Evolutionary conservation across 2,329 filamentous ascomycete species (phyloP).

Genomic region (Orbilia ellipsospora): DNA sequence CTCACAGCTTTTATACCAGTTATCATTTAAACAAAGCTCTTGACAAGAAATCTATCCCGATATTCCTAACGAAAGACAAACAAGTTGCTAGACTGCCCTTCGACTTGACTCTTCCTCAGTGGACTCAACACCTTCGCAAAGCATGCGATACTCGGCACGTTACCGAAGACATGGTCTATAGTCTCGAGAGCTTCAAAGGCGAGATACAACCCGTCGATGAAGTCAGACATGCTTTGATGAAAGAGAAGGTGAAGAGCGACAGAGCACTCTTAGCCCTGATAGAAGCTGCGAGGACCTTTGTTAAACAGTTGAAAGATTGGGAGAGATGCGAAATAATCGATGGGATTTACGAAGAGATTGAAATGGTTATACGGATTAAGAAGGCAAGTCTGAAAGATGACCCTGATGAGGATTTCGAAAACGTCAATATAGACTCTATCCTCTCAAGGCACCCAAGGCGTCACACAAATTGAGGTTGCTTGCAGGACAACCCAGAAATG

Average conservation of each 20-base stretch:
- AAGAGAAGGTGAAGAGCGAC: slow-evolving; percentile 57
- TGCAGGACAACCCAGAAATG: background rate
- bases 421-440: background rate
- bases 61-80: slow-evolving; percentile 40
- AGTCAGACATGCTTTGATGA: slow-evolving; percentile 57
- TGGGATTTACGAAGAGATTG: slow-evolving; percentile 55
- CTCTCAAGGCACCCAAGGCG: slow-evolving; percentile 5
- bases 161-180: slow-evolving; percentile 56
- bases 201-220: slow-evolving; percentile 59
- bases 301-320: slow-evolving; percentile 59
- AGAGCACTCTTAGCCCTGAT: slow-evolving; percentile 57
- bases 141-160: slow-evolving; percentile 57
- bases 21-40: slow-evolving; percentile 17
- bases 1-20: slow-evolving; percentile 19
- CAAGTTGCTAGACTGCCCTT: slow-evolving; percentile 33
- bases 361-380: slow-evolving; percentile 53
- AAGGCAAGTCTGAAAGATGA: slow-evolving; percentile 28
- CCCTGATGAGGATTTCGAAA: background rate
- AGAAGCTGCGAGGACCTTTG: slow-evolving; percentile 57
- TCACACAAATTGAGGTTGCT: background rate
- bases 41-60: slow-evolving; percentile 36
- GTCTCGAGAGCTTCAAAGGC: slow-evolving; percentile 58
- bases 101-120: slow-evolving; percentile 58
- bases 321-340: slow-evolving; percentile 57
- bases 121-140: slow-evolving; percentile 58